Conservation (phyloP, 176 grass and related monocot species). For the Carex scoparia region DNA sequence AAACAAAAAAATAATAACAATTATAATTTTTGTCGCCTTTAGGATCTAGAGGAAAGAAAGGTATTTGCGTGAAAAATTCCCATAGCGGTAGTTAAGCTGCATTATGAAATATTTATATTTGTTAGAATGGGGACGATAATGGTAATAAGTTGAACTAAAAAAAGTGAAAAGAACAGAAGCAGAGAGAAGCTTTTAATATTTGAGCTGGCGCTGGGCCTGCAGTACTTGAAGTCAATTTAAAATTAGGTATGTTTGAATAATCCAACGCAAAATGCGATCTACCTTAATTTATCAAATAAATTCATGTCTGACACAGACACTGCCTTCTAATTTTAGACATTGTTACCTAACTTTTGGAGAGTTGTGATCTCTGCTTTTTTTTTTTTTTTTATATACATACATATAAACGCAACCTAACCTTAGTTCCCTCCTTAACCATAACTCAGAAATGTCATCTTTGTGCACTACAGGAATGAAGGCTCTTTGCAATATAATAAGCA, state of each 20-base stretch:
- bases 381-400: not conserved
- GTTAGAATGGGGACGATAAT: not conserved
- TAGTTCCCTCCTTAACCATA: not conserved
- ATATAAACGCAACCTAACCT: not conserved
- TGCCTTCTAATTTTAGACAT: not conserved
- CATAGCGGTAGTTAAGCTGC: not conserved
- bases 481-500: not conserved
- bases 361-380: not conserved
- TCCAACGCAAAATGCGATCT: constrained; percentile 1
- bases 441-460: not conserved
- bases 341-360: not conserved
- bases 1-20: not conserved
- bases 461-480: constrained; percentile 17
- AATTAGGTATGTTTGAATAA: not conserved
- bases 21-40: not conserved
- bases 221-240: not conserved
- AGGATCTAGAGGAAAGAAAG: not conserved
- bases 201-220: not conserved
- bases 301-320: not conserved
- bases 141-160: not conserved
- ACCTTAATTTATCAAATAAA: constrained; percentile 25
- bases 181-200: not conserved
- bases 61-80: not conserved
- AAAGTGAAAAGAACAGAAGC: not conserved
- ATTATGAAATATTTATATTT: not conserved